Conservation (phyloP, 108 stramenopile species). For the Phaeodactylum tricornutum region DNA sequence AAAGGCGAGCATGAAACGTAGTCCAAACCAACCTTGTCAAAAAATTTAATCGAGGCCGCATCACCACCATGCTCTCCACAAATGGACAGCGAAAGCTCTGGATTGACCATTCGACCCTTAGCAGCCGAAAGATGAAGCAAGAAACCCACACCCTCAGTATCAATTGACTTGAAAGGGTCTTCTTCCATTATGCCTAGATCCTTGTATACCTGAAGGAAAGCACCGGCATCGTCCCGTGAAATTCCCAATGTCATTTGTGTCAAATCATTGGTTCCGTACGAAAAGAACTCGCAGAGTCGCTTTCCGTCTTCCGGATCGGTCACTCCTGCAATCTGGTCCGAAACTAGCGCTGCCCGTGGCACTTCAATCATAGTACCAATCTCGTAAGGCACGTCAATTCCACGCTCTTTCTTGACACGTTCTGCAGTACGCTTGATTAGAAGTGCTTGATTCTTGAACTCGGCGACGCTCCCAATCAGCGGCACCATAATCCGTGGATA, state of each 20-base stretch:
- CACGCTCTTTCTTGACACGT: constrained; percentile 30
- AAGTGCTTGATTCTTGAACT: constrained; percentile 51
- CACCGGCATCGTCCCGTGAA: constrained; percentile 78
- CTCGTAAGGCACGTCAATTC: constrained; percentile 45
- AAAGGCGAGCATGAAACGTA: constrained; percentile 86
- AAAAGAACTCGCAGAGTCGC: constrained; percentile 66
- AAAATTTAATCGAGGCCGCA: constrained; percentile 63
- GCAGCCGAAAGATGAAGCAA: constrained; percentile 47
- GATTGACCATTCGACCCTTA: constrained; percentile 43
- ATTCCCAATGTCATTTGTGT: constrained; percentile 81
- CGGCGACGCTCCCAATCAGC: constrained; percentile 37
- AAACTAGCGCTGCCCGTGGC: constrained; percentile 68
- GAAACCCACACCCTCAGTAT: constrained; percentile 73
- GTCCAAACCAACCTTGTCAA: constrained; percentile 52
- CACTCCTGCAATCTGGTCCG: constrained; percentile 55
- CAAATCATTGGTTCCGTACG: constrained; percentile 80
- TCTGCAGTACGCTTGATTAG: constrained; percentile 45
- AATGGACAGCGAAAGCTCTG: constrained; percentile 51
- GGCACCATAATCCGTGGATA: constrained; percentile 68
- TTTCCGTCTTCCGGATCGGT: constrained; percentile 50
- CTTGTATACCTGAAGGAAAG: constrained; percentile 70
- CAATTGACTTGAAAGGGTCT: constrained; percentile 83
- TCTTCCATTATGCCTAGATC: constrained; percentile 62
- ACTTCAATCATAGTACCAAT: constrained; percentile 90
- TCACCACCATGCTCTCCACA: constrained; percentile 90